Percentiles rank a stretch among this genome's conserved stretches.
Evolutionary conservation across 2,329 filamentous ascomycete species (phyloP).

Genomic region (Diaporthe ampelina): DNA sequence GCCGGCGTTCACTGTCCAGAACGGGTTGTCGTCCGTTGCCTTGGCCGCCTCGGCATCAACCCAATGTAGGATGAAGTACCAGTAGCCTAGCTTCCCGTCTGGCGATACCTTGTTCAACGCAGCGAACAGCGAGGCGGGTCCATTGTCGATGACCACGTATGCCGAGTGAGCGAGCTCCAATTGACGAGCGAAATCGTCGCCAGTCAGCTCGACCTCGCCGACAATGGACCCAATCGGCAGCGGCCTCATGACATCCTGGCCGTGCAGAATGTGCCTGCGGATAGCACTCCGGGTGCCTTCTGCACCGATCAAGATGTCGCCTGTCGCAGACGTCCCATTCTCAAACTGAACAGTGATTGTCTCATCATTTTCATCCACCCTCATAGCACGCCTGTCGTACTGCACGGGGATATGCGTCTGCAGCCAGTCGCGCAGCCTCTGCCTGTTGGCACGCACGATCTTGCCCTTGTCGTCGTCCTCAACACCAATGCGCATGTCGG

Average conservation of each 20-base stretch:
- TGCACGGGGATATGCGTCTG: constrained; percentile 50
- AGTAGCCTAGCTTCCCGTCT: constrained; percentile 44
- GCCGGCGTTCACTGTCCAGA: constrained; percentile 33
- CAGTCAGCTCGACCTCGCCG: constrained; percentile 47
- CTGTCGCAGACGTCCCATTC: constrained; percentile 57
- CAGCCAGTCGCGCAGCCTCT: constrained; percentile 48
- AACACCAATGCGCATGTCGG: constrained; percentile 41
- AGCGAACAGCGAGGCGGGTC: constrained; percentile 43
- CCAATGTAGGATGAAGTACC: constrained; percentile 49
- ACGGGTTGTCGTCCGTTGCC: constrained; percentile 28
- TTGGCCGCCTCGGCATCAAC: constrained; percentile 41
- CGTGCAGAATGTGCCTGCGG: constrained; percentile 49
- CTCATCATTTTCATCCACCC: constrained; percentile 51
- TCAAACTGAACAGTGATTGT: constrained; percentile 57
- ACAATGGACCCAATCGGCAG: constrained; percentile 48
- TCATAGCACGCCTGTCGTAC: constrained; percentile 54
- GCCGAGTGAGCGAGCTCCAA: constrained; percentile 51
- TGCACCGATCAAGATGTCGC: constrained; percentile 61
- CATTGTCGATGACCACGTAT: constrained; percentile 44
- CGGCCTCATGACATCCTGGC: constrained; percentile 46
- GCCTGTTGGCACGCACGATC: constrained; percentile 51
- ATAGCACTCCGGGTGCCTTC: constrained; percentile 59
- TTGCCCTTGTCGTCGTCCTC: constrained; percentile 48
- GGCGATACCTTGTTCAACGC: constrained; percentile 46
- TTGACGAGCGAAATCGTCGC: constrained; percentile 49